Percentiles rank a stretch among this genome's conserved stretches.
These are phyloP conservation scores for Amaranthus hypochondriacus DNA, from an alignment of 148 eudicot species.

Conservation along the genomic window DNA sequence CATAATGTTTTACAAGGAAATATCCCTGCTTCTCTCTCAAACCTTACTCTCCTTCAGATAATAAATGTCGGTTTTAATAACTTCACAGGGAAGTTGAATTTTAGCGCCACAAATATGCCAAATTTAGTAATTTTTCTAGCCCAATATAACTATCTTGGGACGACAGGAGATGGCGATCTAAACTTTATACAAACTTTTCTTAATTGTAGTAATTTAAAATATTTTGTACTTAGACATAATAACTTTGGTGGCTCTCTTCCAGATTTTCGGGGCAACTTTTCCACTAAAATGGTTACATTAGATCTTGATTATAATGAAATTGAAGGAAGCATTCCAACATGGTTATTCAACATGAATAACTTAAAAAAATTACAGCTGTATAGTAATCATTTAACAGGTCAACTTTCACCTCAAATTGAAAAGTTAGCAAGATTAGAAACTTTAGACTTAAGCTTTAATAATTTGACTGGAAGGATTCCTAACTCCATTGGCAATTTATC, in stretches of 20 bases:
- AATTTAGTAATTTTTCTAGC: too few relatives aligned
- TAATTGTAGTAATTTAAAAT: background rate
- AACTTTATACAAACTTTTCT: background rate
- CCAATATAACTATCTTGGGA: background rate
- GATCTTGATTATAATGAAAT: slow-evolving; percentile 8
- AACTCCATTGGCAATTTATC: slow-evolving; percentile 28
- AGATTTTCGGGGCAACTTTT: slow-evolving; percentile 16
- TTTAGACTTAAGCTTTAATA: background rate
- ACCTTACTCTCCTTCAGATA: background rate
- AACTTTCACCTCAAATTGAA: slow-evolving; percentile 20
- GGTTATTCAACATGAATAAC: slow-evolving; percentile 18
- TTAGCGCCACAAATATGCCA: too few relatives aligned
- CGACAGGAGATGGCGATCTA: background rate
- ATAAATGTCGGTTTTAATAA: background rate
- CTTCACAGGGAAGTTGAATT: background rate
- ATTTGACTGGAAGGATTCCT: slow-evolving; percentile 27
- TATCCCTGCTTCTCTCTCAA: background rate
- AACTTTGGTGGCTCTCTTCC: slow-evolving; percentile 29
- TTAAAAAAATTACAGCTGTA: background rate
- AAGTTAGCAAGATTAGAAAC: background rate
- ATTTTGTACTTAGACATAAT: background rate
- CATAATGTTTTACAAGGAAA: background rate
- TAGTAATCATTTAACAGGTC: slow-evolving; percentile 18
- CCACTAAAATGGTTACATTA: slow-evolving; percentile 7
- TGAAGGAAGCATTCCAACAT: slow-evolving; percentile 18